Evolutionary conservation across 2,329 filamentous ascomycete species (phyloP).

Genomic region (Sphaerulina populicola): DNA sequence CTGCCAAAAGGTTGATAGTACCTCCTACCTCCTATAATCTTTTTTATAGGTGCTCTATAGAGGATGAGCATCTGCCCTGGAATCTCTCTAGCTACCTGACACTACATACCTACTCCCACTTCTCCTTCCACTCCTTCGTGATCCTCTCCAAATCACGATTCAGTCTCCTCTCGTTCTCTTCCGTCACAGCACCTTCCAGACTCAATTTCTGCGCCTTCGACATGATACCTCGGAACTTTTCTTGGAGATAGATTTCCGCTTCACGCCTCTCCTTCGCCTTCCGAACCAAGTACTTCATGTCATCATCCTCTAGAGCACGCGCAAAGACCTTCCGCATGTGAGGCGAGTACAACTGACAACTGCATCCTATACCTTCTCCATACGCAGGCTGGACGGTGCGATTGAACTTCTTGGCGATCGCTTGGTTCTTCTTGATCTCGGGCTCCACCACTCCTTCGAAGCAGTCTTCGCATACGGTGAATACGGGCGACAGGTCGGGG

Average conservation of each 20-base stretch:
- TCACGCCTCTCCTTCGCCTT: conserved; percentile 50
- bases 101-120: conserved; percentile 37
- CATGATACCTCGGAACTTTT: conserved; percentile 39
- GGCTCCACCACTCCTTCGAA: conserved; percentile 74
- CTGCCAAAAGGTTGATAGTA: too few species aligned
- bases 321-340: conserved; percentile 69
- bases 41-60: too few species aligned
- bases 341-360: conserved; percentile 71
- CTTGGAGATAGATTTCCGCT: conserved; percentile 53
- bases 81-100: too few species aligned
- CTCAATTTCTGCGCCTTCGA: conserved; percentile 35
- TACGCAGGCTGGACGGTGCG: conserved; percentile 51
- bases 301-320: conserved; percentile 56
- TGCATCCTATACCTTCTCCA: conserved; percentile 40
- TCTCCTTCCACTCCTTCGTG: conserved; percentile 44
- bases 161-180: conserved; percentile 51
- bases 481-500: conserved; percentile 53
- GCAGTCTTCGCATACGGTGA: conserved; percentile 82
- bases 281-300: conserved; percentile 58
- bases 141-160: conserved; percentile 45
- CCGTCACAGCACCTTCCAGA: conserved; percentile 34
- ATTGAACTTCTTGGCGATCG: conserved; percentile 59
- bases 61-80: too few species aligned
- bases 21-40: too few species aligned
- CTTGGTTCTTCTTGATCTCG: conserved; percentile 45